Evolutionary conservation across 1,284 basidiomycete genomes (phyloP).

Genomic region (Moesziomyces antarcticus): DNA sequence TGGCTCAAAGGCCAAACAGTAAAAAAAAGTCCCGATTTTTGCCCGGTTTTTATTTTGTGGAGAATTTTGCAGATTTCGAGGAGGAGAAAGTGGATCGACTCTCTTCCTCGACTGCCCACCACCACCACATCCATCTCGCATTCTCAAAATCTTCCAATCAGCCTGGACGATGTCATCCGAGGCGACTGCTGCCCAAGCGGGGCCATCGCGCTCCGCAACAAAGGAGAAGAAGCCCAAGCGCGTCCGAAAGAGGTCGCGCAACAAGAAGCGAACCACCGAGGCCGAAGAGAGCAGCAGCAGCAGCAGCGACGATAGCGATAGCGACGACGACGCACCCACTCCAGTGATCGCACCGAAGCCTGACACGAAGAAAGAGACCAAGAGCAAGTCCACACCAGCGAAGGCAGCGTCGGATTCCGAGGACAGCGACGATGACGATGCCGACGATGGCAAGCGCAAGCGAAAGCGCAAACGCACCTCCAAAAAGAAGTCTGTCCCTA

Average conservation of each 20-base stretch:
- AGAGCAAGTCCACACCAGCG: not conserved
- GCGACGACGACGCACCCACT: conserved; percentile 18
- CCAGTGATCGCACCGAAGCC: conserved; percentile 6
- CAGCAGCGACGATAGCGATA: conserved; percentile 23
- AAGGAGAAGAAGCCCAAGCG: conserved; percentile 34
- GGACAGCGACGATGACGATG: conserved; percentile 10
- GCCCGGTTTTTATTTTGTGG: conserved; percentile 1
- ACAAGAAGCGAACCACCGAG: conserved; percentile 40
- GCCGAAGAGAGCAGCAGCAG: conserved; percentile 31
- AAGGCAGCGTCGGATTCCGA: conserved; percentile 12
- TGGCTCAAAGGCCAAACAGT: no score
- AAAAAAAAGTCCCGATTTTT: not conserved
- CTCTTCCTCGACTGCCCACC: not conserved
- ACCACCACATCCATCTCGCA: not conserved
- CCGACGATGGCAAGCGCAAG: conserved; percentile 35
- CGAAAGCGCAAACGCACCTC: conserved; percentile 41
- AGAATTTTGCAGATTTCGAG: conserved; percentile 15
- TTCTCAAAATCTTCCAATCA: no score
- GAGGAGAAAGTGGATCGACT: not conserved
- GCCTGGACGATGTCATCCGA: conserved; percentile 10
- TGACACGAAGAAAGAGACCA: no score
- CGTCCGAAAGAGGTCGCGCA: conserved; percentile 28
- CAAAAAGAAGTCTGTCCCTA: conserved; percentile 22
- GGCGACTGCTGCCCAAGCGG: conserved; percentile 5
- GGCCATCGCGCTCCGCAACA: conserved; percentile 16